Evolutionary conservation across 768 basidiomycete species (phyloP), one percentile per base, ranked within the genome.

Genomic region (Phanerochaete carnosa): DNA sequence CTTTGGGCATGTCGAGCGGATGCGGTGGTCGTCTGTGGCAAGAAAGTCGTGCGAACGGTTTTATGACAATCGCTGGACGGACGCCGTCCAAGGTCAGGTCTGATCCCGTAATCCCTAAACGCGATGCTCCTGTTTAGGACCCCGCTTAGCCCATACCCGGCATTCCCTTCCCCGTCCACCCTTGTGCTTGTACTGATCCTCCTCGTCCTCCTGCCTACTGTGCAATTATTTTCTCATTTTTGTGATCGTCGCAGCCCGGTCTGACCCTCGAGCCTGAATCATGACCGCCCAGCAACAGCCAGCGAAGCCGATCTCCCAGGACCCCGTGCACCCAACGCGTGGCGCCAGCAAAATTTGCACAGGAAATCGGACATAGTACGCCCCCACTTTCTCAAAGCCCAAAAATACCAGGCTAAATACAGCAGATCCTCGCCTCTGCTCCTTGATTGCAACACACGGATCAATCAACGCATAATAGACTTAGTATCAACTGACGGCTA

Each of bases 1-100:
- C 61, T 33, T 62, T 62, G 25, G 61, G 61, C 61, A 62, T 62
- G 28, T 28, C 6, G 12, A 25, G 45, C 25, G 57, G 33, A 12
- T 19, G 32, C 11, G 28, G 52, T 30, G 39, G n/a, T 26, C 28
- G 58, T 25, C 19, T 25, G 55, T 4, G 33, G 55, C 30, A 49
- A 15, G 60, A 50, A 45, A 19, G 56, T 52, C 49, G 60, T 49
- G 26, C 32, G 54, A 55, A 35, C 6, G n/a, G 2, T 19, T 43
- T 43, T 43, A 43, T 43, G 39, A 43, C 39, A 26, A 25, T 13
- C 23, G 7, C 22, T 5, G 33, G 39, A 43, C 39, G 39, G 39
- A 43, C 39, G 39, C 19, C 39, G n/a, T n/a, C 6, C 22, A 19
- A 55, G 35, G 33, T 22, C 33, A 37, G 22, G 51, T 35, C 46